Evolutionary conservation across 2,329 filamentous ascomycete genomes (phyloP).

Genomic region (Pyrenochaeta sp.): DNA sequence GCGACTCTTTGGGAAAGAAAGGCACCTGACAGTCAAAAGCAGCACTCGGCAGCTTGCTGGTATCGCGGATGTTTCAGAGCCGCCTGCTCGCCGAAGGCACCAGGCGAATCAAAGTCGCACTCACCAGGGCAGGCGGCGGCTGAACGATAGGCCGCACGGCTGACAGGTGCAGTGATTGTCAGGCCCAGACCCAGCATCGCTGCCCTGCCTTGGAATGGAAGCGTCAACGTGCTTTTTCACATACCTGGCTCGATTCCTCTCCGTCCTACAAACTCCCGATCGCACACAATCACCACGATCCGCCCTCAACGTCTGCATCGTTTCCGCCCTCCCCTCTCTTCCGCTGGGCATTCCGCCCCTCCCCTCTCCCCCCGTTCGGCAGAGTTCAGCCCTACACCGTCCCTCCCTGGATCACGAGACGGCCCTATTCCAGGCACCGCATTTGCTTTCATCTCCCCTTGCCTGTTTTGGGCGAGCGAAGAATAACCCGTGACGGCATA

Average conservation of each 20-base stretch:
- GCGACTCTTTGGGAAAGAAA: neutral
- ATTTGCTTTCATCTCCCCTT: slow-evolving; percentile 4
- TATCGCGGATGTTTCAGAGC: neutral
- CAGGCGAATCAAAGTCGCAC: slow-evolving; percentile 5
- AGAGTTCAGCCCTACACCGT: slow-evolving; percentile 3
- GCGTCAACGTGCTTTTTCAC: slow-evolving; percentile 3
- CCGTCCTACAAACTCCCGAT: slow-evolving; percentile 3
- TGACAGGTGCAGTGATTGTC: slow-evolving; percentile 3
- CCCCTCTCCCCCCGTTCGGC: neutral
- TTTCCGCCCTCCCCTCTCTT: slow-evolving; percentile 1
- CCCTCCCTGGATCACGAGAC: neutral
- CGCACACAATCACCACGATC: slow-evolving; percentile 5
- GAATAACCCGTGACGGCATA: neutral
- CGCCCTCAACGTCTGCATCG: slow-evolving; percentile 4
- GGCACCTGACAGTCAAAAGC: slow-evolving; percentile 2
- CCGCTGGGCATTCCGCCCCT: slow-evolving; percentile 10
- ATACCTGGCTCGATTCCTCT: slow-evolving; percentile 1
- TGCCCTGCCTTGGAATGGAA: slow-evolving; percentile 10
- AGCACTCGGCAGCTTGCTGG: neutral
- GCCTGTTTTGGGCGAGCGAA: slow-evolving; percentile 1
- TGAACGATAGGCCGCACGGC: slow-evolving; percentile 10
- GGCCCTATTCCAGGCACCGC: neutral
- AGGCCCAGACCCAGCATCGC: slow-evolving; percentile 10
- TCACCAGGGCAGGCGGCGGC: slow-evolving; percentile 3
- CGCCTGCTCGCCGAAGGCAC: neutral